A percentile compares a stretch with the other conserved stretches of the same genome.
These are phyloP conservation scores for Babjeviella inositovora DNA, from an alignment of 805 yeast species.

Conservation along the genomic window DNA sequence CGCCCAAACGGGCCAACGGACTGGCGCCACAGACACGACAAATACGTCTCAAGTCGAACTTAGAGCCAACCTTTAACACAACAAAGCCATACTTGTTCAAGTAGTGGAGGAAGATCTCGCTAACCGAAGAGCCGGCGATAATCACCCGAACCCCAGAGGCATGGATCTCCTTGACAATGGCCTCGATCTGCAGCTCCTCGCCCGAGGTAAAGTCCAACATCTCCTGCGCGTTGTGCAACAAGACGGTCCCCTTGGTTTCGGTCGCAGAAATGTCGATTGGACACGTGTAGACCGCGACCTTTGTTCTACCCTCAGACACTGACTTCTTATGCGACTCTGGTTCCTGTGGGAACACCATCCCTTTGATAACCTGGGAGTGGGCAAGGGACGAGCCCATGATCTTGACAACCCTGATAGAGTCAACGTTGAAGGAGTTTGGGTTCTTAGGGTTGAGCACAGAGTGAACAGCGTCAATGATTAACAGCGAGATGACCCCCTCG, in stretches of 20 bases:
- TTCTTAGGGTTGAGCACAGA: constrained; percentile 58
- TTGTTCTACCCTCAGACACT: constrained; percentile 34
- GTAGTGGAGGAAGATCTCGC: constrained; percentile 87
- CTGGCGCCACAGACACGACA: constrained; percentile 97
- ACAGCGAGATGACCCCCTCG: constrained; percentile 59
- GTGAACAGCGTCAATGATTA: constrained; percentile 77
- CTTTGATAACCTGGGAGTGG: constrained; percentile 70
- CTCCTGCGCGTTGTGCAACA: constrained; percentile 90
- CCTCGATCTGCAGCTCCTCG: constrained; percentile 87
- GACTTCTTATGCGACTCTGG: constrained; percentile 86
- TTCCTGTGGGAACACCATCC: constrained; percentile 96
- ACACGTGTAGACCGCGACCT: constrained; percentile 86
- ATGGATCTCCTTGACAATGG: constrained; percentile 63
- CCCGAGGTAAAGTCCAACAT: constrained; percentile 94
- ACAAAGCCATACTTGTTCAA: constrained; percentile 74
- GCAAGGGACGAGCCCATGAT: constrained; percentile 82
- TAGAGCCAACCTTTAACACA: constrained; percentile 81
- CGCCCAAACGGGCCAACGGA: constrained; percentile 85
- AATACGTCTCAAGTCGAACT: constrained; percentile 85
- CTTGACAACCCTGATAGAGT: constrained; percentile 88
- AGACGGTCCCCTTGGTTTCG: constrained; percentile 96
- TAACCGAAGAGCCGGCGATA: constrained; percentile 87
- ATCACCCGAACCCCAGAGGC: constrained; percentile 81
- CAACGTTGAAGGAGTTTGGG: constrained; percentile 68
- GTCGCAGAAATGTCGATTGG: constrained; percentile 92